Evolutionary conservation across 768 basidiomycete species (phyloP), one percentile per base, ranked within the genome.

Genomic region (Strobilomyces dryophilus): DNA sequence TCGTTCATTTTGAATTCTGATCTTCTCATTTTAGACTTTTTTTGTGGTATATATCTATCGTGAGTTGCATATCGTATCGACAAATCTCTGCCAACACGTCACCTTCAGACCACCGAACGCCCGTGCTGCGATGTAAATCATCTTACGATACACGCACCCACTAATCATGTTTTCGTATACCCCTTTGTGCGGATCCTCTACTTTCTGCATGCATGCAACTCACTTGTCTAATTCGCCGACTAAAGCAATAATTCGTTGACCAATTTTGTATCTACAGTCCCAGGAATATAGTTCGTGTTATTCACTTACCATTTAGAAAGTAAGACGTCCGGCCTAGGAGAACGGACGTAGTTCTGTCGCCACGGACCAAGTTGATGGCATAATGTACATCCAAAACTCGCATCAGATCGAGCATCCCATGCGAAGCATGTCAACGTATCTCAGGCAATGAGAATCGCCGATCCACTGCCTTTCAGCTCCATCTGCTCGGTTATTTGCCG

Each of bases 181-280:
- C 47, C 8, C 10, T 7, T 21, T 37, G 31, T 46, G 42, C 12
- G 32, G 27, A 43, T 51, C 12, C n/a, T 35, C 5, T n/a, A 5
- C 18, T 4, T 29, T 18, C 18, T 32, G 4, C 10, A 10, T 12
- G 5, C 29, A 46, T 34, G 40, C 47, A 52, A 18, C 9, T 52
- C n/a, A n/a, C 40, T 43, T 17, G 26, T 34, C 26, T 27, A 34
- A 17, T 45, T 14, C 10, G 8, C 32, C 41, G 34, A 58, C 31
- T 67, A 62, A n/a, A 67, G 60, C 55, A 14, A 51, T 62, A 66
- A 51, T 12, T 47, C 34, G 4, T 31, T 12, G 17, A 26, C 36
- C n/a, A 21, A 34, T 17, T 40, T 20, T 56, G 51, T 64, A 49
- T 49, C 32, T 5, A 52, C 8, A 39, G 39, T 17, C 20, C 24